These are phyloP conservation scores for Thalassiosira livingstoniorum DNA, from an alignment of 352 stramenopile genomes.

Conservation along the genomic window DNA sequence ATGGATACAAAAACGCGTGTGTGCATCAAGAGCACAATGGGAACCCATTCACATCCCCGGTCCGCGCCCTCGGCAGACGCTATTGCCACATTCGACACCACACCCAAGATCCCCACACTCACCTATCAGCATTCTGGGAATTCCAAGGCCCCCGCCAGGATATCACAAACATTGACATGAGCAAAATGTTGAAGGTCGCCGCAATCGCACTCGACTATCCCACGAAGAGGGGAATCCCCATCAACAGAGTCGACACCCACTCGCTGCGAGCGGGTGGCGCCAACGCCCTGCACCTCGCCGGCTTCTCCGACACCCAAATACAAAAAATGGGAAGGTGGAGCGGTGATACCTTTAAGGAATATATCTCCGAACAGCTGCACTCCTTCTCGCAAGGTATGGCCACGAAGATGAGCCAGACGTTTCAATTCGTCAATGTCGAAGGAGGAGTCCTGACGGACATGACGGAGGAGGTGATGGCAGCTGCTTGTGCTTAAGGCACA, in stretches of 20 bases:
- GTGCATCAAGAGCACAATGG: neutral
- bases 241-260: neutral
- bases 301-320: neutral
- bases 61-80: neutral
- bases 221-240: neutral
- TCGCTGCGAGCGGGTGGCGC: neutral
- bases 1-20: conserved; percentile 5
- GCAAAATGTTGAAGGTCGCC: neutral
- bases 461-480: neutral
- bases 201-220: conserved; percentile 1
- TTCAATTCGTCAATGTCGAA: neutral
- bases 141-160: neutral
- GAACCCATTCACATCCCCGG: neutral
- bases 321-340: conserved; percentile 13
- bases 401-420: neutral
- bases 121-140: neutral
- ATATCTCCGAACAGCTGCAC: conserved; percentile 3
- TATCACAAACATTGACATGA: neutral
- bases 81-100: neutral
- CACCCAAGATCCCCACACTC: neutral
- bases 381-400: neutral
- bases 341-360: conserved; percentile 20
- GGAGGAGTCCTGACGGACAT: neutral
- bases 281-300: neutral
- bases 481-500: too few species aligned